Conservation (phyloP, 768 basidiomycete species). For the Lyophyllum semitale region DNA sequence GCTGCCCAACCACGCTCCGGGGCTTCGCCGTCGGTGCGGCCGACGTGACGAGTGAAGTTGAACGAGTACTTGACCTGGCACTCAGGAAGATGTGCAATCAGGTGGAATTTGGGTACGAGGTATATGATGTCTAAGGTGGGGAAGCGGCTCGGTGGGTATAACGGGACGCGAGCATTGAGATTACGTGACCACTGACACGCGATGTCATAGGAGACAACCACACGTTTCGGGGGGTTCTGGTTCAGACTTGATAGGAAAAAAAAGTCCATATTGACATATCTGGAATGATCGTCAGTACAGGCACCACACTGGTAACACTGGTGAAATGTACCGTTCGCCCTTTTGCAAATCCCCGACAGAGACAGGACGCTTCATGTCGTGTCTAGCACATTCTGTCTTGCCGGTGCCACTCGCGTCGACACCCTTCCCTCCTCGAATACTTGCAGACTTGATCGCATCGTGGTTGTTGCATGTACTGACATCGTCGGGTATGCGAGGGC, state of each 20-base stretch:
- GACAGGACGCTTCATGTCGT: slow-evolving; percentile 17
- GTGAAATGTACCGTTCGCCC: not conserved
- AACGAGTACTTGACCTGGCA: slow-evolving; percentile 26
- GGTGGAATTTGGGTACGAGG: slow-evolving; percentile 33
- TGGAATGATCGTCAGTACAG: not conserved
- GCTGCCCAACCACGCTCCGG: slow-evolving; percentile 26
- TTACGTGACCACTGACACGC: slow-evolving; percentile 28
- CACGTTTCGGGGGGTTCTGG: not conserved
- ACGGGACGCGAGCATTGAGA: slow-evolving; percentile 13
- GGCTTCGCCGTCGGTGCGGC: slow-evolving; percentile 8
- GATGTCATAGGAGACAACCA: slow-evolving; percentile 29
- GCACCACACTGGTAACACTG: not conserved
- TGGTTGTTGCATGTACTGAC: slow-evolving; percentile 3
- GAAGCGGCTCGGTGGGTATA: slow-evolving; percentile 1
- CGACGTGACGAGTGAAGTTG: slow-evolving; percentile 23
- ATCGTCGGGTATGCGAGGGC: not conserved
- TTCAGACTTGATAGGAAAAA: slow-evolving; percentile 23
- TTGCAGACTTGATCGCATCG: slow-evolving; percentile 3
- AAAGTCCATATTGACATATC: slow-evolving; percentile 26
- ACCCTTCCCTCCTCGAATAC: slow-evolving; percentile 5
- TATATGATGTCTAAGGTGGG: not conserved
- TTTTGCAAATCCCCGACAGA: slow-evolving; percentile 13
- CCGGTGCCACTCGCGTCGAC: slow-evolving; percentile 18
- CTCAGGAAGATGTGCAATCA: slow-evolving; percentile 21
- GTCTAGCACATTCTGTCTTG: slow-evolving; percentile 14